phyloP scores from a whole-genome alignment of 2,329 filamentous ascomycete species.

The Zymoseptoria brevis region DNA sequence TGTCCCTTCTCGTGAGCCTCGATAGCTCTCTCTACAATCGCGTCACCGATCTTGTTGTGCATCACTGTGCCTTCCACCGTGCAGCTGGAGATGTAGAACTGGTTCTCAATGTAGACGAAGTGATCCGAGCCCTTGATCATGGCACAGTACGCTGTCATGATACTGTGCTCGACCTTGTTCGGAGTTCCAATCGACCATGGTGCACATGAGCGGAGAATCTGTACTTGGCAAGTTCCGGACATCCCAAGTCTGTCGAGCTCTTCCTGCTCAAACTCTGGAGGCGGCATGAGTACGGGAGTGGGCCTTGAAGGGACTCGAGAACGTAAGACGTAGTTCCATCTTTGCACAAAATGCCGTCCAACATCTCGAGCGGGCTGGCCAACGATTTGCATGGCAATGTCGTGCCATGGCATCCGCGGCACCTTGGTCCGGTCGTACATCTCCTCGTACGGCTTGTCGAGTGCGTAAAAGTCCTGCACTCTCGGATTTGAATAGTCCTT shows the following conservation, averaged over 20 bases:
- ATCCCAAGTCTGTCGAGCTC: slow-evolving; percentile 84
- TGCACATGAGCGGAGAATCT: slow-evolving; percentile 83
- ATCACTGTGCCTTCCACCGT: slow-evolving; percentile 82
- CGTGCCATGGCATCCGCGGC: slow-evolving; percentile 97
- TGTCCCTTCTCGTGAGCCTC: slow-evolving; percentile 76
- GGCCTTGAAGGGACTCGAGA: slow-evolving; percentile 89
- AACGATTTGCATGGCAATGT: slow-evolving; percentile 95
- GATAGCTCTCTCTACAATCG: slow-evolving; percentile 83
- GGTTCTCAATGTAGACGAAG: slow-evolving; percentile 97
- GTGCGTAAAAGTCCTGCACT: slow-evolving; percentile 86
- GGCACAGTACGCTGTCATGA: slow-evolving; percentile 90
- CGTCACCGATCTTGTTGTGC: slow-evolving; percentile 88
- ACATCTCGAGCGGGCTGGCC: slow-evolving; percentile 91
- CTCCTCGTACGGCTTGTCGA: slow-evolving; percentile 93
- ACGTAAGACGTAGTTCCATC: slow-evolving; percentile 94
- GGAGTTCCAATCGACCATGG: slow-evolving; percentile 86
- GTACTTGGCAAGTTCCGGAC: slow-evolving; percentile 90
- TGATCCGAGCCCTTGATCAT: slow-evolving; percentile 93
- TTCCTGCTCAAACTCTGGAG: slow-evolving; percentile 78
- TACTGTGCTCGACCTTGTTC: slow-evolving; percentile 81
- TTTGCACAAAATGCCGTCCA: slow-evolving; percentile 91
- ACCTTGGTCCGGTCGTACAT: slow-evolving; percentile 92
- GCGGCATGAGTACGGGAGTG: slow-evolving; percentile 85
- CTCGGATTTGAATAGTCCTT: slow-evolving; percentile 98
- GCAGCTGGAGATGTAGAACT: slow-evolving; percentile 94